A percentile compares a stretch with the other conserved stretches of the same genome.
phyloP scores from a whole-genome alignment of 176 grass and related monocot genomes.

The Oryza glumipatula region DNA sequence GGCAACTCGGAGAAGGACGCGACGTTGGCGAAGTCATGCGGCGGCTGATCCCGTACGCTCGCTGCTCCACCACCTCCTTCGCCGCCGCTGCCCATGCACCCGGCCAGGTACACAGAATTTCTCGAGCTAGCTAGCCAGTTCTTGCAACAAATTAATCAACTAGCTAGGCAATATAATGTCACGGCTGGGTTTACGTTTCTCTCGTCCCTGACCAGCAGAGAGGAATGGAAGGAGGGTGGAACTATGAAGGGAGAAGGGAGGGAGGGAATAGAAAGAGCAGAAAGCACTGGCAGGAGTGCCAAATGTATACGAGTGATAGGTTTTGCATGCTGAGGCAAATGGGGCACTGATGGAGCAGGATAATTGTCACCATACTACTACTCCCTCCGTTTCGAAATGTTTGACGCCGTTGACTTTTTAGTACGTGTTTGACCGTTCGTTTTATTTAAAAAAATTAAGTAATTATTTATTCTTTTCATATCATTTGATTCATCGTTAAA shows the following conservation, averaged over 20 bases:
- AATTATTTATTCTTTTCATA: too few relatives aligned
- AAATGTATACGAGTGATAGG: constrained; percentile 53
- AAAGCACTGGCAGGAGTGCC: constrained; percentile 45
- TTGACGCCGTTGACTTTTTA: too few relatives aligned
- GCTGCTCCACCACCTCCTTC: constrained; percentile 28
- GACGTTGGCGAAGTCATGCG: constrained; percentile 63
- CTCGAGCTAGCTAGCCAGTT: background rate
- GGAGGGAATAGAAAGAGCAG: constrained; percentile 49
- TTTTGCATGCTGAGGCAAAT: constrained; percentile 56
- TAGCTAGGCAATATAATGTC: background rate
- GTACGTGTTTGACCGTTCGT: too few relatives aligned
- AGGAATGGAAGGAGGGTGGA: constrained; percentile 8
- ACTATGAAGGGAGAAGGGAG: constrained; percentile 26
- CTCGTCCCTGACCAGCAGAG: background rate
- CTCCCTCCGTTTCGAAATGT: too few relatives aligned
- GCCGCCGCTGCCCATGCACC: constrained; percentile 42
- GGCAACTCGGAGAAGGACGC: constrained; percentile 90
- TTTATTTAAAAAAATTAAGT: too few relatives aligned
- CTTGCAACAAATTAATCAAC: background rate
- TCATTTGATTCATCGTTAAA: too few relatives aligned
- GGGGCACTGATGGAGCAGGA: constrained; percentile 52
- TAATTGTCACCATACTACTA: constrained; percentile 61
- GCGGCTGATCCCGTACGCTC: constrained; percentile 55
- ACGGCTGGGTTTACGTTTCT: background rate
- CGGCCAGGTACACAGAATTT: constrained; percentile 35